Evolutionary conservation across 768 basidiomycete species (phyloP), one percentile per base, ranked within the genome.

Genomic region (Leccinum variicolor): DNA sequence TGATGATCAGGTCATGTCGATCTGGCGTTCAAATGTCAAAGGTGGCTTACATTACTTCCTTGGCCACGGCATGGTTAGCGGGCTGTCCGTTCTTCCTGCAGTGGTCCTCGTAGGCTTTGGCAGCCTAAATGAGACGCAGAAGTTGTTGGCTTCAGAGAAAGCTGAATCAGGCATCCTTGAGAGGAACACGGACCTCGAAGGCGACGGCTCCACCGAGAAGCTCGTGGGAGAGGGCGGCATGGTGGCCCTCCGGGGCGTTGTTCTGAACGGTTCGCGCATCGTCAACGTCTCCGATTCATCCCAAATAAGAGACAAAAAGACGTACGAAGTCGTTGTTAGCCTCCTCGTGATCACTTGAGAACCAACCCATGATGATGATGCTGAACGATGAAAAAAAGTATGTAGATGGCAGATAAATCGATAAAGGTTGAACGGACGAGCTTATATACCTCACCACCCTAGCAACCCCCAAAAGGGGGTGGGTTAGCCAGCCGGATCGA

Each of bases 381-480:
- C 15, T 23, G 48, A 58, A 57, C 0, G 33, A 56, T 46, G 31
- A 29, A 25, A 48, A 39, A 52, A 19, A 29, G 2, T 26, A n/a
- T 54, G 45, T 25, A 26, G 26, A 19, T 31, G n/a, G n/a, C 4
- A 2, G 31, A 0, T 1, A n/a, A n/a, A n/a, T n/a, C n/a, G n/a
- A n/a, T n/a, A 10, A 46, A 1, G 11, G 36, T 25, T 9, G 7
- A 23, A n/a, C 17, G 9, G 41, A 21, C 21, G 21, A 34, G 50
- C 34, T 67, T 64, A 67, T 62, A 69, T 68, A 69, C 53, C 56
- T 52, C 17, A n/a, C 34, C 52, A 31, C 67, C 65, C 50, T 59
- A n/a, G 54, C 55, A 55, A 64, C 67, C 54, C 19, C 51, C 45
- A 58, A 51, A 31, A 53, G 55, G 29, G 43, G n/a, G 50, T 52